Evolutionary conservation across 768 basidiomycete species (phyloP).

Genomic region (Hypsizygus marmoreus): DNA sequence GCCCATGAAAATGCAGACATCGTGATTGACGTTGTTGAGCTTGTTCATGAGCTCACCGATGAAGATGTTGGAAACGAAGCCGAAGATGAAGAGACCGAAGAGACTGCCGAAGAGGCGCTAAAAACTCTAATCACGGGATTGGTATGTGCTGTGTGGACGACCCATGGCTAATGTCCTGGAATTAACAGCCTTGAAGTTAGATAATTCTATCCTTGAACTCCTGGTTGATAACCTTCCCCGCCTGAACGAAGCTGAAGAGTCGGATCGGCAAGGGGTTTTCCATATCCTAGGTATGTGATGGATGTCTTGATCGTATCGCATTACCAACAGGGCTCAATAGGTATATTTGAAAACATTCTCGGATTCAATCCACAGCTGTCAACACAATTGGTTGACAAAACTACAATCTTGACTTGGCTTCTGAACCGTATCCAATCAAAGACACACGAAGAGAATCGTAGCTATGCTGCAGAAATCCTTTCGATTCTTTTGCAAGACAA

Average conservation of each 20-base stretch:
- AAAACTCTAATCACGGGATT: slow-evolving; percentile 75
- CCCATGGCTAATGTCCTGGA: too few species aligned
- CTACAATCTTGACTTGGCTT: slow-evolving; percentile 77
- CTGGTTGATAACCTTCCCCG: slow-evolving; percentile 87
- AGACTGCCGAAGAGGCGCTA: slow-evolving; percentile 63
- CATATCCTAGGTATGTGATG: slow-evolving; percentile 73
- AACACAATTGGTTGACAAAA: slow-evolving; percentile 68
- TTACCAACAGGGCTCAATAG: slow-evolving; percentile 34
- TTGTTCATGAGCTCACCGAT: slow-evolving; percentile 93
- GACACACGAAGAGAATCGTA: slow-evolving; percentile 84
- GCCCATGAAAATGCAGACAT: slow-evolving; percentile 98
- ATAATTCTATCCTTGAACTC: slow-evolving; percentile 82
- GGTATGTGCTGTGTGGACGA: too few species aligned
- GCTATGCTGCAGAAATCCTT: slow-evolving; percentile 92
- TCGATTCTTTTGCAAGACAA: slow-evolving; percentile 86
- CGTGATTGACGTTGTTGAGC: slow-evolving; percentile 91
- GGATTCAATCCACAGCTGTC: slow-evolving; percentile 83
- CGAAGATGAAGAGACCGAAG: slow-evolving; percentile 66
- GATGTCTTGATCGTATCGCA: neutral
- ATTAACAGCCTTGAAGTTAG: slow-evolving; percentile 61
- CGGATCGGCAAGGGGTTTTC: slow-evolving; percentile 90
- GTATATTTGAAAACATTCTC: slow-evolving; percentile 91
- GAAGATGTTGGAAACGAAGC: slow-evolving; percentile 88
- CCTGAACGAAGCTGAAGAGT: slow-evolving; percentile 89
- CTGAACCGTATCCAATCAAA: slow-evolving; percentile 73